phyloP scores from a whole-genome alignment of 2,329 filamentous ascomycete species.

The Scedosporium boydii region DNA sequence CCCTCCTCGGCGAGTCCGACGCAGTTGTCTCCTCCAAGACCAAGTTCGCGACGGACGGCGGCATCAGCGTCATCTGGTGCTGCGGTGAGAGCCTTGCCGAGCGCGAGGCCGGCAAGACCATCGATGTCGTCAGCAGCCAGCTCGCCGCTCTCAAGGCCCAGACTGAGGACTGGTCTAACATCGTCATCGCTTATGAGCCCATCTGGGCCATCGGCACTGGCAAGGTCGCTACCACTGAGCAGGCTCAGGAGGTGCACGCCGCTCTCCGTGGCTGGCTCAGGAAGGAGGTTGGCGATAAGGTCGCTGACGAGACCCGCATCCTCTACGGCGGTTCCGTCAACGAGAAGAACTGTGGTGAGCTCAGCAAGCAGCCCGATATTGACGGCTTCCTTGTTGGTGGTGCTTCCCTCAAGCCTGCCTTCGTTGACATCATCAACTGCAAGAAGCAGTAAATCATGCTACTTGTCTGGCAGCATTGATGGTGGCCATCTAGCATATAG shows the following conservation, averaged over 20 bases:
- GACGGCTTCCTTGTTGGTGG: constrained; percentile 97
- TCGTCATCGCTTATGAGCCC: constrained; percentile 97
- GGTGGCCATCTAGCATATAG: no score
- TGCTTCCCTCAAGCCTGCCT: constrained; percentile 93
- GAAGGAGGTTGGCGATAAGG: constrained; percentile 62
- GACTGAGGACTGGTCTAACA: constrained; percentile 80
- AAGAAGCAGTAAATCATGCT: constrained; percentile 33
- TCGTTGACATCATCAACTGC: constrained; percentile 52
- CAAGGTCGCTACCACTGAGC: constrained; percentile 79
- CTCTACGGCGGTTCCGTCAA: constrained; percentile 95
- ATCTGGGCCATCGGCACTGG: constrained; percentile 96
- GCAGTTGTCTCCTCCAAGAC: constrained; percentile 85
- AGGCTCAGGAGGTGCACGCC: constrained; percentile 89
- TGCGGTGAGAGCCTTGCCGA: constrained; percentile 93
- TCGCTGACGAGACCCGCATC: constrained; percentile 80
- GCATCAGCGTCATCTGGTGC: constrained; percentile 89
- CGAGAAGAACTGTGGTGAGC: constrained; percentile 95
- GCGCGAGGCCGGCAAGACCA: constrained; percentile 76
- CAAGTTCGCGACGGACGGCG: constrained; percentile 81
- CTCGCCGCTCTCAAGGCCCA: constrained; percentile 70
- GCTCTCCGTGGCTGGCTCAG: constrained; percentile 86
- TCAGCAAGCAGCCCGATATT: constrained; percentile 88
- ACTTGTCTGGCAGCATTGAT: neutral
- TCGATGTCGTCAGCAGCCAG: constrained; percentile 77
- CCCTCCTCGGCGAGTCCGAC: constrained; percentile 80